Evolutionary conservation across 768 basidiomycete species (phyloP).

Genomic region (Boletus edulis): DNA sequence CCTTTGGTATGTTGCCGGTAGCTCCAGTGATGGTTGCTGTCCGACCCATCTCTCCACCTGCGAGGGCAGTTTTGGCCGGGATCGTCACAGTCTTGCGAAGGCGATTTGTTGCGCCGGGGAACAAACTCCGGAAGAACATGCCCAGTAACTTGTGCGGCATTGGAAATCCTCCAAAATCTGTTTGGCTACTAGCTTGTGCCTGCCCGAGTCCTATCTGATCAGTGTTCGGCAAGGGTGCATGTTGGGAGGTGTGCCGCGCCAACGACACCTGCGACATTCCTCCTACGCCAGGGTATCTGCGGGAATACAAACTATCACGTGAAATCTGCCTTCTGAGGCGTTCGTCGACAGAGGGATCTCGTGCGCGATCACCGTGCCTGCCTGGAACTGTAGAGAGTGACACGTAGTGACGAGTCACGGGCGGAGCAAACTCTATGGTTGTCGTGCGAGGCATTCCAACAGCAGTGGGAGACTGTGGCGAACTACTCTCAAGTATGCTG

Average conservation of each 20-base stretch:
- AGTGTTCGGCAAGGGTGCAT: slow-evolving; percentile 9
- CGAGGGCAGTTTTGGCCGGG: slow-evolving; percentile 62
- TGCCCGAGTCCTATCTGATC: slow-evolving; percentile 14
- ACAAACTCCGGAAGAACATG: slow-evolving; percentile 48
- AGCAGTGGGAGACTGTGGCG: slow-evolving; percentile 1
- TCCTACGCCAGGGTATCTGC: slow-evolving; percentile 11
- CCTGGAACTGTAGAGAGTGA: slow-evolving; percentile 28
- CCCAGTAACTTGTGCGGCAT: slow-evolving; percentile 60
- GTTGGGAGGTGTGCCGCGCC: slow-evolving; percentile 14
- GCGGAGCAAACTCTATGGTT: slow-evolving; percentile 53
- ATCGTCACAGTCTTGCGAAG: slow-evolving; percentile 74
- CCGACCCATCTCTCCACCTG: slow-evolving; percentile 29
- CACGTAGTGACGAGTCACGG: slow-evolving; percentile 25
- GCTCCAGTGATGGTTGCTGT: slow-evolving; percentile 18
- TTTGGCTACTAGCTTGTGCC: slow-evolving; percentile 36
- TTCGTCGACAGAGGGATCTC: slow-evolving; percentile 4
- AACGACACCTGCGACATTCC: slow-evolving; percentile 15
- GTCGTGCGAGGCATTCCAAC: slow-evolving; percentile 38
- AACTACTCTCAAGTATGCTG: not conserved
- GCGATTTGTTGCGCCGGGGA: slow-evolving; percentile 59
- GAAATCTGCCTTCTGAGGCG: slow-evolving; percentile 3
- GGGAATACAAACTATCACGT: slow-evolving; percentile 12
- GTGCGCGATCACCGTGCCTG: slow-evolving; percentile 18
- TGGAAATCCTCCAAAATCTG: slow-evolving; percentile 72
- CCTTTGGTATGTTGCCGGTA: slow-evolving; percentile 28